Conservation (phyloP, 768 basidiomycete species). For the Suillus americanus region DNA sequence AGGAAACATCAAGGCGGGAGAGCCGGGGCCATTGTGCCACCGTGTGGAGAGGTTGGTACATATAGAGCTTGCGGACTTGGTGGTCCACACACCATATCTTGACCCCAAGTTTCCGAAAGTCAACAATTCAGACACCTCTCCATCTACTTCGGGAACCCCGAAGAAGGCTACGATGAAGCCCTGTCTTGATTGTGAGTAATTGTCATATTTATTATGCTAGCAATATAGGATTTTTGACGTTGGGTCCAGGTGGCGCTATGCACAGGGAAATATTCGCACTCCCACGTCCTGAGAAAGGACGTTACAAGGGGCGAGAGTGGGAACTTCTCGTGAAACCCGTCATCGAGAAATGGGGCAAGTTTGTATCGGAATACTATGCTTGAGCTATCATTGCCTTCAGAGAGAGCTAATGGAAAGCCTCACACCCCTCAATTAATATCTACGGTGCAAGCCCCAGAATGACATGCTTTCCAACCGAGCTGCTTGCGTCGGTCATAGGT, state of each 20-base stretch:
- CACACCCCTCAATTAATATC: not conserved
- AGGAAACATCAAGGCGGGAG: constrained; percentile 61
- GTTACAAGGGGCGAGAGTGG: constrained; percentile 68
- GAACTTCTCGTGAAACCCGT: constrained; percentile 72
- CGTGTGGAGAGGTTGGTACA: constrained; percentile 79
- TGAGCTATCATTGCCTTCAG: constrained; percentile 10
- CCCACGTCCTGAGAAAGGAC: constrained; percentile 49
- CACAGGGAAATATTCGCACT: constrained; percentile 86
- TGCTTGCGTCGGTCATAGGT: not conserved
- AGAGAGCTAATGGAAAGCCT: not conserved
- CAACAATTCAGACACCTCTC: constrained; percentile 30
- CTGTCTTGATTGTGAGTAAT: constrained; percentile 44
- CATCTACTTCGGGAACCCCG: constrained; percentile 18
- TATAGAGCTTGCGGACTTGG: constrained; percentile 74
- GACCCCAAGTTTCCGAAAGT: constrained; percentile 43
- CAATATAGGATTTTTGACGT: not conserved
- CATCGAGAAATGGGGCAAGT: constrained; percentile 75
- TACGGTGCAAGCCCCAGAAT: not conserved
- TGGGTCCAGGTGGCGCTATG: constrained; percentile 45
- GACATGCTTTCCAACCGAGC: not conserved
- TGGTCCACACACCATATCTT: constrained; percentile 58
- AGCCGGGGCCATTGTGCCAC: constrained; percentile 66
- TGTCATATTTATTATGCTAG: constrained; percentile 33
- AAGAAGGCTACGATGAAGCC: constrained; percentile 22
- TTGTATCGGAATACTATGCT: constrained; percentile 40